Evolutionary conservation across 257 asterid genomes (phyloP).

Genomic region (Salvia hispanica): DNA sequence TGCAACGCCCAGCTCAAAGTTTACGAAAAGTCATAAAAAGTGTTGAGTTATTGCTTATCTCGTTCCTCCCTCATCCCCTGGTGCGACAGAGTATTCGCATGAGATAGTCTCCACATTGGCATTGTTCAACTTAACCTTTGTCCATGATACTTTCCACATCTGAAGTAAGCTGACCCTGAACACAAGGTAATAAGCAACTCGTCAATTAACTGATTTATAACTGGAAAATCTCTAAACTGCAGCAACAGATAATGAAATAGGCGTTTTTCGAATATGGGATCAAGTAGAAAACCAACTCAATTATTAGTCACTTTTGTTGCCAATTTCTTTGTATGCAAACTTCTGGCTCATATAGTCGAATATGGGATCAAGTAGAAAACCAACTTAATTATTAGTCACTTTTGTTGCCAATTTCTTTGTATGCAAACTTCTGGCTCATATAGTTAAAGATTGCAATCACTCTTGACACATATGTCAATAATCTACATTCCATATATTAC

Average conservation of each 20-base stretch:
- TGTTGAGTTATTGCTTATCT: conserved; percentile 8
- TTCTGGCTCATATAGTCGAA: no score
- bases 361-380: no score
- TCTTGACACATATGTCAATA: background rate
- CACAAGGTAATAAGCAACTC: conserved; percentile 19
- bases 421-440: no score
- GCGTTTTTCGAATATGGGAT: no score
- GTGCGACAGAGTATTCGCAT: conserved; percentile 52
- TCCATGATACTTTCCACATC: conserved; percentile 77
- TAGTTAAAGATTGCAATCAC: background rate
- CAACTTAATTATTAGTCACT: no score
- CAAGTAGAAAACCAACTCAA: no score
- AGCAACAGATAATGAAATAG: background rate
- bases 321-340: no score
- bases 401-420: no score
- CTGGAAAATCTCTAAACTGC: background rate
- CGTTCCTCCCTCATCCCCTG: conserved; percentile 53
- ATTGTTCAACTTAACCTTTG: conserved; percentile 58
- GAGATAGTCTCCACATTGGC: conserved; percentile 43
- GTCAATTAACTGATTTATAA: background rate
- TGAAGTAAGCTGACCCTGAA: conserved; percentile 71
- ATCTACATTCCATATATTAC: background rate
- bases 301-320: no score
- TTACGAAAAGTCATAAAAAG: background rate
- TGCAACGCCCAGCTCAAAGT: background rate